Base-by-base conservation (phyloP, 2,329 filamentous ascomycete genomes). In the Xylariaceae sp. region DNA sequence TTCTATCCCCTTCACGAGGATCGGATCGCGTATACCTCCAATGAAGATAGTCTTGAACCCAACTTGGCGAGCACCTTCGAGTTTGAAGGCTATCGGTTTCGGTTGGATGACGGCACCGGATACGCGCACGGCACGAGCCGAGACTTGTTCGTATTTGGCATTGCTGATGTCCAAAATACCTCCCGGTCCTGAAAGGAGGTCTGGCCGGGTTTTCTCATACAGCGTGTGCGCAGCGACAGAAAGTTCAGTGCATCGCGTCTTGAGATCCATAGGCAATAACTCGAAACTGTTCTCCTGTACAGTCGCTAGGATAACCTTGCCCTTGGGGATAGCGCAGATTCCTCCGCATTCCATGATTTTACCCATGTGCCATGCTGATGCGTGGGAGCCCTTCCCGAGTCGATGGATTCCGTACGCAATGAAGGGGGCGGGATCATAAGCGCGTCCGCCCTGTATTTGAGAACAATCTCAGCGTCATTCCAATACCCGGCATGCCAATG, bases 281-380 rank as follows among this genome's bases (percentile, higher is more conserved):
- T 72, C 68, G 45, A 72, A 73, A 2, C 54, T 60, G 6, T 63
- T 42, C 22, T 39, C 25, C 44, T 61, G 61, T 21, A 71, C 52
- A 1, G 57, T 63, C 2, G 65, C 66, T 21, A 63, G 55, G 19
- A 62, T 62, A 19, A 55, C 61, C 5, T 40, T 45, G 1, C 62
- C 57, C 44, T 73, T 73, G 0, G 70, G 70, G 1, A 59, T 54
- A 0, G 67, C 63, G 50, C 70, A 73, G 1, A 63, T 44, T 0
- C 53, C 68, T 7, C 68, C 68, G 37, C 68, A 72, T 54, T 71
- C 69, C 56, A 71, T 60, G 22, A 71, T 65, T 55, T 74, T 72
- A 5, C 71, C 71, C 68, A 73, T 70, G 51, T 72, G 67, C 45
- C 45, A 51, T 14, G 49, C 49, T 16, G 36, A n/a, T 7, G 37